Evolutionary conservation across 345 rosid species (phyloP).

Genomic region (Hibiscus trionum): DNA sequence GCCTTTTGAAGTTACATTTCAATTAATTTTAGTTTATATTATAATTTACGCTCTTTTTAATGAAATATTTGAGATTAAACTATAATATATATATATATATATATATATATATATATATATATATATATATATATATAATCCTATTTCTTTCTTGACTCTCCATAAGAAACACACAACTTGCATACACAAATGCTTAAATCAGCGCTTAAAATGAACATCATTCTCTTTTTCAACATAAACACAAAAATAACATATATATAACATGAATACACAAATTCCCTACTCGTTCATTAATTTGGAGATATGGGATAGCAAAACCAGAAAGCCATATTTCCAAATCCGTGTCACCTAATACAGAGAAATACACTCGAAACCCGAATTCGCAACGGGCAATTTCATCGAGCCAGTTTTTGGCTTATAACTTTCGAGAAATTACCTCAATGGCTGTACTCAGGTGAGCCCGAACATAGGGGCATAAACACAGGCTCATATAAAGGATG

Average conservation of each 20-base stretch:
- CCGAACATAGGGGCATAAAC: neutral
- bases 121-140: too few relatives aligned
- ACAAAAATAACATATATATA: neutral
- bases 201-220: too few relatives aligned
- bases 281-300: neutral
- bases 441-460: neutral
- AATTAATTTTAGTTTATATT: too few relatives aligned
- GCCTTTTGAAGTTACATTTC: too few relatives aligned
- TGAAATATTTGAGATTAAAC: too few relatives aligned
- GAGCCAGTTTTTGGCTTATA: neutral
- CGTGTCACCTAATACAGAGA: neutral
- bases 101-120: too few relatives aligned
- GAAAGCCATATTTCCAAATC: neutral
- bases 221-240: too few relatives aligned
- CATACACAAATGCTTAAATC: too few relatives aligned
- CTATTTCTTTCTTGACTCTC: too few relatives aligned
- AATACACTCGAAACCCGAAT: neutral
- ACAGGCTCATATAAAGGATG: slow-evolving; percentile 38
- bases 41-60: too few relatives aligned
- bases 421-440: slow-evolving; percentile 2
- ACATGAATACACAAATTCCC: neutral
- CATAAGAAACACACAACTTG: too few relatives aligned
- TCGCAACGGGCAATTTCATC: neutral
- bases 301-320: neutral
- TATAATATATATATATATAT: too few relatives aligned